These are phyloP conservation scores for Colletotrichum kahawae DNA, from an alignment of 2,329 filamentous ascomycete genomes.

Conservation along the genomic window DNA sequence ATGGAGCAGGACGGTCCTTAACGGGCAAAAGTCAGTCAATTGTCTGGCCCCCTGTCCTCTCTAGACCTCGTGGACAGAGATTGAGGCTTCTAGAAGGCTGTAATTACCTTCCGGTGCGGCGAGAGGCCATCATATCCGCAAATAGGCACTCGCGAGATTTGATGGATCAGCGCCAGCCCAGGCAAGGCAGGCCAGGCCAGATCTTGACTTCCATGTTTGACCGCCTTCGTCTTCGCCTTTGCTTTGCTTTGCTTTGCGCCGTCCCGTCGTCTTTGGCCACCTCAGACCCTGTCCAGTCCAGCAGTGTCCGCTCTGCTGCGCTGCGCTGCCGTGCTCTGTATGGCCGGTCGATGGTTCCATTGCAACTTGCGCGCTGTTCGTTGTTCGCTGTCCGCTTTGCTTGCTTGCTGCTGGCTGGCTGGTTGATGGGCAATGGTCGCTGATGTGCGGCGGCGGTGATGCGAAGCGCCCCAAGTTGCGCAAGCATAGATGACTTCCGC, in stretches of 20 bases:
- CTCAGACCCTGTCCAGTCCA: neutral
- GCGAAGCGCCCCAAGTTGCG: slow-evolving; percentile 2
- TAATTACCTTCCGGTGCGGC: slow-evolving; percentile 12
- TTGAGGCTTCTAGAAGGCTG: slow-evolving; percentile 5
- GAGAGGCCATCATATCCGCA: slow-evolving; percentile 19
- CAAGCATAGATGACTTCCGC: slow-evolving; percentile 16
- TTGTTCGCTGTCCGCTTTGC: neutral
- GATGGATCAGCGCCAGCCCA: slow-evolving; percentile 1
- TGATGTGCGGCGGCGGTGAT: neutral
- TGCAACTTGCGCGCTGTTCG: neutral
- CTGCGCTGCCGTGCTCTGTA: neutral
- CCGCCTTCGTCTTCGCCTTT: neutral
- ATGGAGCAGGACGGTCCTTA: neutral
- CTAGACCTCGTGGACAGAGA: neutral
- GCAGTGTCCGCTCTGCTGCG: neutral
- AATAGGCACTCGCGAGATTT: slow-evolving; percentile 21
- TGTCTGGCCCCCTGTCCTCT: neutral
- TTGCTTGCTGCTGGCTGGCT: neutral
- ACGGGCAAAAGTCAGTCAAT: neutral
- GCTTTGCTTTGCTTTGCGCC: neutral
- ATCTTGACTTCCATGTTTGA: neutral
- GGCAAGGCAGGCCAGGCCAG: neutral
- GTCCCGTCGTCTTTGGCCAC: neutral
- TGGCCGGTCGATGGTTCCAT: neutral
- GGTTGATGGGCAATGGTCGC: neutral